Evolutionary conservation across 352 stramenopile genomes (phyloP), one percentile per base, ranked within the genome.

Genomic region (Pythium monospermum): DNA sequence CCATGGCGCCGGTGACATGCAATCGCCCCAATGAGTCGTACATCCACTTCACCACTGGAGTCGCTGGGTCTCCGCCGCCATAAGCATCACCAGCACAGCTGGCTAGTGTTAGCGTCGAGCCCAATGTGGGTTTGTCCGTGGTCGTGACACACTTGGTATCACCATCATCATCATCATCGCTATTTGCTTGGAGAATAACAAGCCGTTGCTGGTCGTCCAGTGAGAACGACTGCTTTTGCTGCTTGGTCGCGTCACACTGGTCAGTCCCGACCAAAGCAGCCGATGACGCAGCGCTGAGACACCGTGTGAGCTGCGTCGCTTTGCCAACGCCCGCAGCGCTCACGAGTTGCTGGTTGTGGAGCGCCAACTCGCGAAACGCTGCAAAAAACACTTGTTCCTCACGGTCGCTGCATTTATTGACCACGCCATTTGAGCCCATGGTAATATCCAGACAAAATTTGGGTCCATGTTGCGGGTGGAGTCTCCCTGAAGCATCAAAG

Each of bases 11-110:
- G 15, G 6, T 16, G 1, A 30, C 42, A 31, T 59, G 52, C 27
- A 59, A 3, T 13, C 43, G 52, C 2, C 52, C 52, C 11, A 59
- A 32, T 23, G 52, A 59, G 22, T 53, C 52, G 27, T 59, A 59
- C 7, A 31, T 43, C 52, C 52, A 59, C 25, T 35, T 30, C 19
- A 46, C 30, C 10, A 23, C 6, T 30, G 18, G 4, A 18, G 18
- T 11, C 19, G 23, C 26, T 19, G 21, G 4, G 4, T n/a, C 16
- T n/a, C n/a, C n/a, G n/a, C n/a, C n/a, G n/a, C n/a, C n/a, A n/a
- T n/a, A n/a, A n/a, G n/a, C n/a, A n/a, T n/a, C n/a, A n/a, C 22
- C 30, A 28, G 2, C 18, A 12, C 41, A 51, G 32, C 36, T 25
- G 18, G 21, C 18, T 18, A 27, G 7, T 6, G 41, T 28, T 13